These are phyloP conservation scores for Mycena albidolilacea DNA, from an alignment of 768 basidiomycete species.

Conservation along the genomic window DNA sequence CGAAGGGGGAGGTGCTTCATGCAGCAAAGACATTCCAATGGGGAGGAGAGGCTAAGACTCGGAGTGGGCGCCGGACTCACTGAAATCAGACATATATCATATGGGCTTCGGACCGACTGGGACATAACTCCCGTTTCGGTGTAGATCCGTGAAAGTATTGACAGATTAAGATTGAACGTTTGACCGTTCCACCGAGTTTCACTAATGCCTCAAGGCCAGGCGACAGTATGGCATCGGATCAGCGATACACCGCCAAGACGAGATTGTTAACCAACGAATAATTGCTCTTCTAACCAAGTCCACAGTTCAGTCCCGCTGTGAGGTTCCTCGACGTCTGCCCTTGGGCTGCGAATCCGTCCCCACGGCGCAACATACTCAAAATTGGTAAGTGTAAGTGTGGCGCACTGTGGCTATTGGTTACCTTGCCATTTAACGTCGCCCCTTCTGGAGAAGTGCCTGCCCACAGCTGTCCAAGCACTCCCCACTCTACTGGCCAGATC, in stretches of 20 bases:
- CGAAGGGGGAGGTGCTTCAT: slow-evolving; percentile 13
- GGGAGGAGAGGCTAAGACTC: too few relatives aligned
- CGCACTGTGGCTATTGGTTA: slow-evolving; percentile 35
- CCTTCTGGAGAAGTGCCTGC: slow-evolving; percentile 59
- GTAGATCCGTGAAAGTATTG: too few relatives aligned
- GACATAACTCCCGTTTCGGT: too few relatives aligned
- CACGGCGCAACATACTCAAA: slow-evolving; percentile 45
- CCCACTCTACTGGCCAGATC: slow-evolving; percentile 51
- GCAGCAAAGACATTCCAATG: not conserved
- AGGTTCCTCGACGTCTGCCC: slow-evolving; percentile 44
- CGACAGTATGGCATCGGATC: not conserved
- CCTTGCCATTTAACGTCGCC: slow-evolving; percentile 56
- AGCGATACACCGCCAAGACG: not conserved
- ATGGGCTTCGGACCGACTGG: too few relatives aligned
- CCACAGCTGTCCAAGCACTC: slow-evolving; percentile 62
- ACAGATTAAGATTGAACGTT: not conserved
- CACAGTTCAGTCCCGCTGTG: slow-evolving; percentile 47
- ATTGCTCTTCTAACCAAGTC: slow-evolving; percentile 53
- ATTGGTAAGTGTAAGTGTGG: not conserved
- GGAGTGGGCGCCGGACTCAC: too few relatives aligned
- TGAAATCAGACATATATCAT: too few relatives aligned
- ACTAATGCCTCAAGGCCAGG: too few relatives aligned
- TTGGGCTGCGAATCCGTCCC: slow-evolving; percentile 46
- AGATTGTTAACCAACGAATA: slow-evolving; percentile 5
- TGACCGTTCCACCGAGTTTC: not conserved